Evolutionary conservation across 768 basidiomycete species (phyloP).

Genomic region (Lactifluus echinatus): DNA sequence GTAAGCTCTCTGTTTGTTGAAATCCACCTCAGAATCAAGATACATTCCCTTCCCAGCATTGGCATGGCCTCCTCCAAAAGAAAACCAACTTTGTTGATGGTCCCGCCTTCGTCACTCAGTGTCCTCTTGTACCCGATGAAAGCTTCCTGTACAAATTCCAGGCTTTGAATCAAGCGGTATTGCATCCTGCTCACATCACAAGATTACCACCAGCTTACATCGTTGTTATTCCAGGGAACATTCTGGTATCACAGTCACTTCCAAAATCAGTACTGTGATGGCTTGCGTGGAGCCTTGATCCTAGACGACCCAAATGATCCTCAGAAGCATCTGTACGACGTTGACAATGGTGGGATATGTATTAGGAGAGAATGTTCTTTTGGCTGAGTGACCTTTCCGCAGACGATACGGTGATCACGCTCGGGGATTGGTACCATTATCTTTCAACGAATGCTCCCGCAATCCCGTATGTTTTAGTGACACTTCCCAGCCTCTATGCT

Average conservation of each 20-base stretch:
- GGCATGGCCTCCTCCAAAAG: slow-evolving; percentile 22
- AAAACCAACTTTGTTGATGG: slow-evolving; percentile 20
- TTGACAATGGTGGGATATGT: slow-evolving; percentile 25
- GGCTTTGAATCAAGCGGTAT: slow-evolving; percentile 27
- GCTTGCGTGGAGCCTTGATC: slow-evolving; percentile 32
- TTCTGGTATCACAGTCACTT: slow-evolving; percentile 40
- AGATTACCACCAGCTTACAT: neutral
- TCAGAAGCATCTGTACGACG: slow-evolving; percentile 24
- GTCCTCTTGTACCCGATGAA: slow-evolving; percentile 33
- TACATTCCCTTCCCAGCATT: slow-evolving; percentile 6
- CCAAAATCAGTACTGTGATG: slow-evolving; percentile 35
- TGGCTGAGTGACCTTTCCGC: neutral
- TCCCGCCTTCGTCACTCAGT: slow-evolving; percentile 29
- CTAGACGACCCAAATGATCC: slow-evolving; percentile 29
- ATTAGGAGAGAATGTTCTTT: neutral
- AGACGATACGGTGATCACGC: slow-evolving; percentile 41
- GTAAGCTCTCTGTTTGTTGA: neutral
- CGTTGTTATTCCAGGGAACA: slow-evolving; percentile 17
- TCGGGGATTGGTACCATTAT: slow-evolving; percentile 34
- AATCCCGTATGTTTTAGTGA: neutral
- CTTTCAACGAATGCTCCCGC: neutral
- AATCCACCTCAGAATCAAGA: too few relatives aligned
- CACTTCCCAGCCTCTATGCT: neutral
- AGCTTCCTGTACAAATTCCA: slow-evolving; percentile 35
- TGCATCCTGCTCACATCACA: neutral